Conservation (phyloP, 2,329 filamentous ascomycete species). For the Epichloe bromicola region DNA sequence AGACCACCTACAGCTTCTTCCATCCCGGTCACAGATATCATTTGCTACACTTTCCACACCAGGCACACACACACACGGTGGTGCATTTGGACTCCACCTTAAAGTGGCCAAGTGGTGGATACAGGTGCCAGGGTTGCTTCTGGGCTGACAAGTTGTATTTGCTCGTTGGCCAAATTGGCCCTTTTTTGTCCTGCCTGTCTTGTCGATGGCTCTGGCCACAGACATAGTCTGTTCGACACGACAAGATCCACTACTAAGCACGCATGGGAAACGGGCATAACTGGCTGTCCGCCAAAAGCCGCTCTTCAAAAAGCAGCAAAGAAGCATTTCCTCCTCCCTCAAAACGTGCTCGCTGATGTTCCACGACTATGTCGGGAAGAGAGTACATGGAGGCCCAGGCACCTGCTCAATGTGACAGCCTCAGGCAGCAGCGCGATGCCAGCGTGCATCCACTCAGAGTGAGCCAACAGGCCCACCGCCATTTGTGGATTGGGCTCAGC, state of each 20-base stretch:
- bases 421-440: slow-evolving; percentile 1
- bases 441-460: not conserved
- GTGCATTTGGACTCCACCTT: no score
- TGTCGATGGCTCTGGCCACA: not conserved
- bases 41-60: no score
- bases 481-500: not conserved
- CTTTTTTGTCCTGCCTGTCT: not conserved
- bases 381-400: not conserved
- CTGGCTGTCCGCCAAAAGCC: no score
- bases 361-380: not conserved
- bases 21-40: no score
- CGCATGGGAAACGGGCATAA: not conserved
- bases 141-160: not conserved
- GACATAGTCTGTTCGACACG: no score
- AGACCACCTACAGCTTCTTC: no score
- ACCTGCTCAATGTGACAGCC: not conserved
- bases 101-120: not conserved
- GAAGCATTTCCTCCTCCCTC: no score
- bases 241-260: no score
- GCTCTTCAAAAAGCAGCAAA: no score
- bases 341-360: not conserved
- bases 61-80: no score
- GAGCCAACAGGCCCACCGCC: not conserved
- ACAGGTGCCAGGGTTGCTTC: not conserved
- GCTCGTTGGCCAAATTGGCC: not conserved